Evolutionary conservation across 2,329 filamentous ascomycete genomes (phyloP).

Genomic region (Escovopsis sp.): DNA sequence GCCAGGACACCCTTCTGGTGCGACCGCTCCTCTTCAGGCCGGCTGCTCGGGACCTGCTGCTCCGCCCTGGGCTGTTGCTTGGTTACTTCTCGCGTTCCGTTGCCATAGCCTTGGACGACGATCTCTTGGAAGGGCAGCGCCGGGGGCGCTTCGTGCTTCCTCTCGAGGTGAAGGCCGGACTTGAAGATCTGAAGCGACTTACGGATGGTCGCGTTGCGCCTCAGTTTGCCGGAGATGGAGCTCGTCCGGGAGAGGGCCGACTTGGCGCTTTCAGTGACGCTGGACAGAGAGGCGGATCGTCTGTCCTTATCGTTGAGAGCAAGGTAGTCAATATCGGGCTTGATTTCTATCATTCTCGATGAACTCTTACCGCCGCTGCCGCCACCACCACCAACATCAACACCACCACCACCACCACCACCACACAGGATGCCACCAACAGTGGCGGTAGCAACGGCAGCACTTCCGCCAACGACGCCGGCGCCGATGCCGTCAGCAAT

Average conservation of each 20-base stretch:
- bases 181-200: constrained; percentile 19
- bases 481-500: not conserved
- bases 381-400: constrained; percentile 5
- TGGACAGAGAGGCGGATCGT: constrained; percentile 4
- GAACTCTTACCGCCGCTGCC: constrained; percentile 4
- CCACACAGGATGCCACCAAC: constrained; percentile 1
- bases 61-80: not conserved
- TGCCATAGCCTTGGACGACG: constrained; percentile 37
- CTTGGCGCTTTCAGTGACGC: constrained; percentile 8
- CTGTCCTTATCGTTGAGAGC: constrained; percentile 23
- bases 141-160: constrained; percentile 7
- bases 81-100: constrained; percentile 29
- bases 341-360: constrained; percentile 24
- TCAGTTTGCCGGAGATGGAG: constrained; percentile 16
- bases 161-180: constrained; percentile 6
- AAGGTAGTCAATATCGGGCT: constrained; percentile 41
- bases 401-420: too few relatives aligned
- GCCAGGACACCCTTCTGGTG: constrained; percentile 7
- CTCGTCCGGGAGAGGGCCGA: constrained; percentile 13
- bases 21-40: constrained; percentile 3
- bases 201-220: constrained; percentile 18
- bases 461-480: too few relatives aligned
- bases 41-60: not conserved
- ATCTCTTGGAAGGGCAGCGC: constrained; percentile 30
- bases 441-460: not conserved